phyloP scores from a whole-genome alignment of 1,284 basidiomycete genomes.

The Cutaneotrichosporon sp. region DNA sequence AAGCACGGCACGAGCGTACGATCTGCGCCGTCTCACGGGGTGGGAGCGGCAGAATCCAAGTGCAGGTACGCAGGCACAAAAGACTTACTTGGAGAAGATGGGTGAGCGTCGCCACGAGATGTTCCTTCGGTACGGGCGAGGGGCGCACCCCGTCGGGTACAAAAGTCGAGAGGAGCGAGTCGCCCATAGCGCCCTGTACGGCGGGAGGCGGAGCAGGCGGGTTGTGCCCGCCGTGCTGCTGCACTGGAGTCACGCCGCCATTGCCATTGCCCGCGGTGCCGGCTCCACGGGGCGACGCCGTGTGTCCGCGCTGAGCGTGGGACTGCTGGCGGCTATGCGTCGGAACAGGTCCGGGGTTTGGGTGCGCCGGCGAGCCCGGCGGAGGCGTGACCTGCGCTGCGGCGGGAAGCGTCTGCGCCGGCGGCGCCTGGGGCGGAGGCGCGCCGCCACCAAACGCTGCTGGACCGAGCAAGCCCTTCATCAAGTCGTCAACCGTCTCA shows the following conservation, averaged over 20 bases:
- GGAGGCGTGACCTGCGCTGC: background rate
- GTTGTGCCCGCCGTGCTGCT: background rate
- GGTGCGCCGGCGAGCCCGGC: background rate
- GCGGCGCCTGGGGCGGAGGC: too few relatives aligned
- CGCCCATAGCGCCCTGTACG: slow-evolving; percentile 1
- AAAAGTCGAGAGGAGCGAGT: slow-evolving; percentile 4
- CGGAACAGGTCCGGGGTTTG: background rate
- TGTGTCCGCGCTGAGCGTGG: too few relatives aligned
- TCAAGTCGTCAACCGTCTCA: slow-evolving; percentile 40
- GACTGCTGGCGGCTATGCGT: background rate
- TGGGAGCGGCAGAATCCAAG: too few relatives aligned
- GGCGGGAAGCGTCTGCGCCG: background rate
- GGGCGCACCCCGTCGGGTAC: background rate
- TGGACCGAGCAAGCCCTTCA: slow-evolving; percentile 34
- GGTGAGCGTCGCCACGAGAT: background rate
- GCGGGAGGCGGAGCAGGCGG: background rate
- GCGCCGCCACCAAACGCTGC: background rate
- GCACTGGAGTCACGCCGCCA: background rate
- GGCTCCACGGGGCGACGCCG: background rate
- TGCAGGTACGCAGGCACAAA: background rate
- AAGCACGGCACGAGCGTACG: too few relatives aligned
- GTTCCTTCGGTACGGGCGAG: background rate
- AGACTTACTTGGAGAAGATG: slow-evolving; percentile 3
- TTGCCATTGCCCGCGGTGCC: background rate
- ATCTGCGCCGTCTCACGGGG: too few relatives aligned